phyloP scores from a whole-genome alignment of 73 alveolate genomes.

The Tetrahymena borealis region DNA sequence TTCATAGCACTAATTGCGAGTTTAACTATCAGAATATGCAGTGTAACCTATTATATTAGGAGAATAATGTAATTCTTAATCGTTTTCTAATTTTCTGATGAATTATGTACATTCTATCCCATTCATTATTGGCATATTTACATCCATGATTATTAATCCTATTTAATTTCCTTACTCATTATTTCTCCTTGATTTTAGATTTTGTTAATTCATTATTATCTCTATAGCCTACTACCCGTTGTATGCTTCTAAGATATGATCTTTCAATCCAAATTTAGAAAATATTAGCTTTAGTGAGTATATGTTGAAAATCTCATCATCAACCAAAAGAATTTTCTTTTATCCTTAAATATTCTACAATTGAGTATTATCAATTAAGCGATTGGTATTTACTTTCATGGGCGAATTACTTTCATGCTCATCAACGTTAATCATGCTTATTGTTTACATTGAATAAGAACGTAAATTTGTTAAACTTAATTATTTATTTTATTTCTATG shows the following conservation, averaged over 20 bases:
- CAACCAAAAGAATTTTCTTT: not conserved
- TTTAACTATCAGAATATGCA: not conserved
- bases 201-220: not conserved
- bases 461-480: not conserved
- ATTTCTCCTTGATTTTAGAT: not conserved
- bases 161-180: not conserved
- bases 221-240: not conserved
- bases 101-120: not conserved
- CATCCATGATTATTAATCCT: not conserved
- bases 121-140: not conserved
- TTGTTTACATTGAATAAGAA: not conserved
- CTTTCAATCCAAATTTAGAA: not conserved
- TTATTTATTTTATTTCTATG: not conserved
- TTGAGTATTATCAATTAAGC: not conserved
- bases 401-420: not conserved
- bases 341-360: not conserved
- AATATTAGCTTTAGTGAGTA: not conserved
- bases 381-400: not conserved
- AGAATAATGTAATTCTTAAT: not conserved
- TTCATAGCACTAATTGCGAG: not conserved
- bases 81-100: not conserved
- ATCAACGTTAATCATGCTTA: not conserved
- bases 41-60: not conserved
- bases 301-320: not conserved
- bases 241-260: not conserved